Evolutionary conservation across 2,329 filamentous ascomycete species (phyloP), one percentile per base, ranked within the genome.

Genomic region (Davidsoniella neocaledoniae): DNA sequence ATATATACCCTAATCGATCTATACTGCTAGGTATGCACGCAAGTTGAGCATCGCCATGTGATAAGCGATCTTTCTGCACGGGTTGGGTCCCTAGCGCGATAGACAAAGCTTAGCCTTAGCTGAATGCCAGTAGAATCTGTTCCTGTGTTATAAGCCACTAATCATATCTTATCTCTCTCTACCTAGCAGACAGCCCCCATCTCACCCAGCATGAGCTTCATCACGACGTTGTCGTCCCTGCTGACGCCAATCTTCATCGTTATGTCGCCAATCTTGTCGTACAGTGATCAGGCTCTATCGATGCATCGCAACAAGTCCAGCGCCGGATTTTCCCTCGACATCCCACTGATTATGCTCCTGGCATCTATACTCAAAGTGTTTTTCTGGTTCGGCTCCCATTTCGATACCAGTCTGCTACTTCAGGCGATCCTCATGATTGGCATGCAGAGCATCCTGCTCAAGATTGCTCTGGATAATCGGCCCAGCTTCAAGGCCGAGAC

Each of bases 291-390:
- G 65, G 76, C 74, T 23, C 59, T 77, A 43, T 73, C 78, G 36
- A 83, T 83, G 73, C 72, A 80, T 58, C 68, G 72, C 57, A 70
- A 66, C 51, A 77, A 74, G 61, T 77, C 76, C 41, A 82, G 77
- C 56, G 76, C 74, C 12, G 78, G 79, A 51, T 83, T 83, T 64
- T 83, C 79, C 16, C 69, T 83, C 54, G 79, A 83, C 58, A 83
- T 82, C 42, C 79, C 79, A 29, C 66, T 83, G 51, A 83, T 83
- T 54, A 83, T 83, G 79, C 73, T 83, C 46, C 71, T 82, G 49
- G 77, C 79, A 25, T 83, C 78, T 3, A 65, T 83, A 49, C 65
- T 81, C 50, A 77, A 77, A 62, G 73, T 83, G 58, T 83, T 82
- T 58, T 83, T 82, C 66, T 83, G 78, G 66, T 76, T 78, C 46